Percentiles rank a stretch among this genome's conserved stretches.
These are phyloP conservation scores for Firmiana major DNA, from an alignment of 345 rosid species.

Conservation along the genomic window DNA sequence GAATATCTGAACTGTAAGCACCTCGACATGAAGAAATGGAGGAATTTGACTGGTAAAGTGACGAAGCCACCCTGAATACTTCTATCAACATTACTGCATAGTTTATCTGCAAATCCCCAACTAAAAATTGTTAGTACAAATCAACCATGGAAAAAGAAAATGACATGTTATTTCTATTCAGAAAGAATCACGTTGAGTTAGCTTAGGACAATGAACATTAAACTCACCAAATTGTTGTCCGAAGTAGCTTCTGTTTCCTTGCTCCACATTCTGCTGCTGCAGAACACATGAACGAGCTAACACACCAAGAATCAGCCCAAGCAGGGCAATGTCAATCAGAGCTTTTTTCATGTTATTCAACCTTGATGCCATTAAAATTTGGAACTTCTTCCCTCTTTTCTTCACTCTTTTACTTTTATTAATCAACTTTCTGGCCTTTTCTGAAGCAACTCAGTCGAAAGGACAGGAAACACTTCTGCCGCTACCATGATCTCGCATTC, in stretches of 20 bases:
- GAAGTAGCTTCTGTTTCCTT: neutral
- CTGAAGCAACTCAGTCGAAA: neutral
- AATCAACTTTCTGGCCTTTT: neutral
- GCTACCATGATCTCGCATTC: neutral
- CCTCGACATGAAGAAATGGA: slow-evolving; percentile 27
- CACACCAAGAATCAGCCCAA: slow-evolving; percentile 11
- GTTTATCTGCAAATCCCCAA: slow-evolving; percentile 18
- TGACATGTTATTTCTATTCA: neutral
- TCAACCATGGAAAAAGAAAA: neutral
- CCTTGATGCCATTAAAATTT: slow-evolving; percentile 17
- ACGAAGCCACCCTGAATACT: slow-evolving; percentile 5
- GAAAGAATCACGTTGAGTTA: too few relatives aligned
- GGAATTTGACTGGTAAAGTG: slow-evolving; percentile 16
- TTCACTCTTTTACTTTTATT: neutral
- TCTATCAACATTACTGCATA: neutral
- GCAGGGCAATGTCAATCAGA: neutral
- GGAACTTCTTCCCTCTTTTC: too few relatives aligned
- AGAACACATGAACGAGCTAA: neutral
- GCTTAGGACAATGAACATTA: neutral
- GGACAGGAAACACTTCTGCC: neutral
- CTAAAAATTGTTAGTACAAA: neutral
- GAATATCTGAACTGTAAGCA: slow-evolving; percentile 20
- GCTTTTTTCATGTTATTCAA: slow-evolving; percentile 6
- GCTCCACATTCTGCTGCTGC: neutral
- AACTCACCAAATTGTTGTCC: slow-evolving; percentile 17